phyloP scores from a whole-genome alignment of 345 rosid genomes.

The Linum trigynum region DNA sequence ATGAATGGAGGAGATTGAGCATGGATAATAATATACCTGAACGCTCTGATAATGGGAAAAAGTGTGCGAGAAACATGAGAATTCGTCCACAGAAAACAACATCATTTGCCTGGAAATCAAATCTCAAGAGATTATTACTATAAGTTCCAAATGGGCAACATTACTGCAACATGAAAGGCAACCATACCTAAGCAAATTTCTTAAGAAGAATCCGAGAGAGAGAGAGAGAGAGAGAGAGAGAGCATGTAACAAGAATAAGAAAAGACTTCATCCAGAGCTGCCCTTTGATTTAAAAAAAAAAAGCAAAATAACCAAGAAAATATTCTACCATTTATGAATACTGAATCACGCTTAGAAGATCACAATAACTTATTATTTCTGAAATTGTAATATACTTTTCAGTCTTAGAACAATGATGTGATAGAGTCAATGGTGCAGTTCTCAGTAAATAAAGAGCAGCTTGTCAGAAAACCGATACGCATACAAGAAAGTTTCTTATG shows the following conservation, averaged over 20 bases:
- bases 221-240: neutral
- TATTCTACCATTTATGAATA: neutral
- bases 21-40: conserved; percentile 48
- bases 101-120: conserved; percentile 69
- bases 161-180: neutral
- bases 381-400: neutral
- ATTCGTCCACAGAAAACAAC: conserved; percentile 95
- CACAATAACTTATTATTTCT: neutral
- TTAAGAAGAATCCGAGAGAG: neutral
- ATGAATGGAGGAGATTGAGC: neutral
- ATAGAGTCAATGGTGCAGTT: too few relatives aligned
- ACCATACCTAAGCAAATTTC: neutral
- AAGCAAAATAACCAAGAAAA: neutral
- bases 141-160: conserved; percentile 1
- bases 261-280: neutral
- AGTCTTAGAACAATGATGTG: neutral
- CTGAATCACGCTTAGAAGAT: too few relatives aligned
- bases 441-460: neutral
- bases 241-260: neutral
- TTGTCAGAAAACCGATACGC: neutral
- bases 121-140: conserved; percentile 15
- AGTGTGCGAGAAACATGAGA: conserved; percentile 93
- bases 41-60: conserved; percentile 90
- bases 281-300: neutral
- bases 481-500: neutral